Base-by-base conservation (phyloP, 192 early-diverging fungal genomes). In the Dissophora globulifera region DNA sequence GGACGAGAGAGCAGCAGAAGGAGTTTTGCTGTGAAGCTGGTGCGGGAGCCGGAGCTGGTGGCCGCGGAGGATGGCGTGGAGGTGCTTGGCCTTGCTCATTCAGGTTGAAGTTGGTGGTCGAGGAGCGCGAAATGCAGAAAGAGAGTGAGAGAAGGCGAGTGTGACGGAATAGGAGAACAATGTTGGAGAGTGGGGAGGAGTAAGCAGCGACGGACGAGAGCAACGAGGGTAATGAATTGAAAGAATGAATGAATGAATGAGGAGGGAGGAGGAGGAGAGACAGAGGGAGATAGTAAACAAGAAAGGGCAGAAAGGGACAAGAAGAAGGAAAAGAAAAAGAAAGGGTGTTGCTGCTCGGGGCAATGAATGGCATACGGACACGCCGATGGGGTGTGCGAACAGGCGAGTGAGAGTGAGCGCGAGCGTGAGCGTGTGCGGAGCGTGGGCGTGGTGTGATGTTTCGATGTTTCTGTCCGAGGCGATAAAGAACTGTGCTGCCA, bases 51-150 rank as follows among this genome's bases (percentile, higher is more conserved):
- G 58, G 8, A 9, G 35, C 12, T 49, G 57, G 30, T 60, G 62
- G 23, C 63, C 71, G n/a, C 63, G 62, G 32, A 76, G 72, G 41
- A 76, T 61, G 22, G 64, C 32, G 1, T 67, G 62, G 50, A 76
- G 25, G 20, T 76, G 63, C 51, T 76, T 76, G 33, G 58, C 58
- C 52, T 76, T 66, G 64, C 64, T 76, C 72, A 76, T 76, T 51
- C 42, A 25, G 38, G 45, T 17, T 1, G 32, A 4, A 0, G 12
- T 41, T 11, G 25, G 2, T 0, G 4, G 35, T 25, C 11, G n/a
- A 31, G 20, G 31, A 3, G 50, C 57, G 27, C 15, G 43, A 48
- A 5, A 48, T 40, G 31, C 3, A 29, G 45, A 40, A 27, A 25
- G 22, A 53, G 7, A 25, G 20, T 31, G 48, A 4, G 22, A 20